These are phyloP conservation scores for Daedaleopsis nitida DNA, from an alignment of 768 basidiomycete genomes.

Conservation along the genomic window DNA sequence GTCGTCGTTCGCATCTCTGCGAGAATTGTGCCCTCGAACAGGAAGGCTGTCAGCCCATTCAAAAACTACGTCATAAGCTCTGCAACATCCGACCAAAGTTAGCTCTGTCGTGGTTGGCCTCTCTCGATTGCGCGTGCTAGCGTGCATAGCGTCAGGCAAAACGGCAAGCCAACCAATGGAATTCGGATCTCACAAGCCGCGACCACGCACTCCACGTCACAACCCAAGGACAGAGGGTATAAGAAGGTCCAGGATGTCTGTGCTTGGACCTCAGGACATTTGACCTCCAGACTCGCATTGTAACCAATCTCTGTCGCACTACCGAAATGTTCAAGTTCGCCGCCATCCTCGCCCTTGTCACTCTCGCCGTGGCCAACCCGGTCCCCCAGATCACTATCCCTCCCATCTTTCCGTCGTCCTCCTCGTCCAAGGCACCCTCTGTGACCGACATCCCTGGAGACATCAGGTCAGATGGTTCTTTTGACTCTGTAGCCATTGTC, in stretches of 20 bases:
- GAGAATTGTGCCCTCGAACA: too few relatives aligned
- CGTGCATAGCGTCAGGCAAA: too few relatives aligned
- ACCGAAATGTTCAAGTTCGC: slow-evolving; percentile 8
- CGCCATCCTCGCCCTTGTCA: slow-evolving; percentile 5
- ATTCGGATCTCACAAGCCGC: background rate
- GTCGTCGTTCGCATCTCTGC: too few relatives aligned
- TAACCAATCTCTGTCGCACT: background rate
- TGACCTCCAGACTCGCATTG: background rate
- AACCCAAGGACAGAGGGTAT: background rate
- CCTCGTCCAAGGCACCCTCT: background rate
- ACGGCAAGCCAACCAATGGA: too few relatives aligned
- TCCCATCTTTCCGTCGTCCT: background rate
- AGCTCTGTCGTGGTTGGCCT: background rate
- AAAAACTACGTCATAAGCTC: background rate
- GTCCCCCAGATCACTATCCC: background rate
- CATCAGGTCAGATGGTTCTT: too few relatives aligned
- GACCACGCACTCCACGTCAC: too few relatives aligned
- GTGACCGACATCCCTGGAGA: background rate
- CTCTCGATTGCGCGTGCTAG: too few relatives aligned
- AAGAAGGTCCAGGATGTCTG: background rate
- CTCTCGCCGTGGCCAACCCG: slow-evolving; percentile 7
- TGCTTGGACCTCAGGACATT: slow-evolving; percentile 5
- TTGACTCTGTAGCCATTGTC: too few relatives aligned
- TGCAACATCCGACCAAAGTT: background rate
- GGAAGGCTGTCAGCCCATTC: background rate